Conservation (phyloP, 495 filamentous ascomycete species). For the Xeromyces bisporus region DNA sequence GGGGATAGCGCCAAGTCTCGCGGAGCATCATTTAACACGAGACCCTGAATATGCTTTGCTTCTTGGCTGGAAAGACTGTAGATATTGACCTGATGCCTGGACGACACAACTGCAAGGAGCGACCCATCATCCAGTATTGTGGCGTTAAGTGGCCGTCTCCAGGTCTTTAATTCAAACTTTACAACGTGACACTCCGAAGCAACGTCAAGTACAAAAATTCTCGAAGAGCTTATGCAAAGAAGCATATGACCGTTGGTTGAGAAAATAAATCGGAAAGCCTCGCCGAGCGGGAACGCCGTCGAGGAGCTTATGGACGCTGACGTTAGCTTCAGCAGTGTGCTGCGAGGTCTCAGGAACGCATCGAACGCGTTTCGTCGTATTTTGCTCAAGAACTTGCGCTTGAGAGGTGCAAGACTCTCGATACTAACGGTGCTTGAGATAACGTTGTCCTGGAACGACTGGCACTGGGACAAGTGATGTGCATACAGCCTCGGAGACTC, state of each 20-base stretch:
- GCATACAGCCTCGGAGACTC: conserved; percentile 57
- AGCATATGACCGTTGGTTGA: conserved; percentile 58
- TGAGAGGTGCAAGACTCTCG: conserved; percentile 41
- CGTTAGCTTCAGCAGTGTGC: conserved; percentile 59
- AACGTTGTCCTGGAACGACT: conserved; percentile 41
- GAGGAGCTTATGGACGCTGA: conserved; percentile 71
- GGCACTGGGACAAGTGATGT: conserved; percentile 55
- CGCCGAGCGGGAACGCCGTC: conserved; percentile 61
- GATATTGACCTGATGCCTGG: conserved; percentile 64
- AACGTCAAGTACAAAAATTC: conserved; percentile 65
- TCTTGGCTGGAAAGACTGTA: conserved; percentile 49
- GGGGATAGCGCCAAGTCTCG: conserved; percentile 66
- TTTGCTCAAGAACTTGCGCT: conserved; percentile 49
- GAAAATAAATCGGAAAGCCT: conserved; percentile 69
- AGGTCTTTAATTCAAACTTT: conserved; percentile 62
- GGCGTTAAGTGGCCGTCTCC: conserved; percentile 56
- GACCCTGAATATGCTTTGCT: conserved; percentile 47
- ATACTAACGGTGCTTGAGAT: conserved; percentile 26
- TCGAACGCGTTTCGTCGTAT: conserved; percentile 69
- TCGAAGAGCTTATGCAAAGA: conserved; percentile 70
- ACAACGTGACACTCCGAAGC: conserved; percentile 38
- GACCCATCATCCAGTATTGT: conserved; percentile 67
- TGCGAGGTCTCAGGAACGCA: conserved; percentile 51
- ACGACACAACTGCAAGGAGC: conserved; percentile 61
- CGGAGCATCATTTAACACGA: conserved; percentile 59